A percentile compares a stretch with the other conserved stretches of the same genome.
Conservation (phyloP, 768 basidiomycete species). For the Leccinum obscurum region DNA sequence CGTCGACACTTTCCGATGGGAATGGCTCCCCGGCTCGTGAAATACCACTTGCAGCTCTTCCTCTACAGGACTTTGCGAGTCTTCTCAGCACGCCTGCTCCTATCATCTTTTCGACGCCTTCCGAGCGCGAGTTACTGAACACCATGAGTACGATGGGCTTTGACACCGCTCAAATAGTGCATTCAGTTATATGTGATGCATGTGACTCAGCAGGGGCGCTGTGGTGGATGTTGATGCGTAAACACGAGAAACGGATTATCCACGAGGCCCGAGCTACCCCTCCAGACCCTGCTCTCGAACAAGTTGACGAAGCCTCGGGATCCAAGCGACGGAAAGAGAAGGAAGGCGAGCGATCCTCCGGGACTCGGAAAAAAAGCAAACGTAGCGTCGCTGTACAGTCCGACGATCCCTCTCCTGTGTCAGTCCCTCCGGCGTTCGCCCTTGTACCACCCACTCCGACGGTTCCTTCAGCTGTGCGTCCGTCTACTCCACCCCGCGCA, state of each 20-base stretch:
- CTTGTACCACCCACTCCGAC: conserved; percentile 82
- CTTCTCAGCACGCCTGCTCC: conserved; percentile 66
- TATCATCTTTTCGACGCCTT: conserved; percentile 82
- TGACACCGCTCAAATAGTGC: conserved; percentile 93
- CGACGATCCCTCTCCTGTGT: conserved; percentile 33
- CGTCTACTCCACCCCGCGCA: conserved; percentile 51
- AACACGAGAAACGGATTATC: conserved; percentile 60
- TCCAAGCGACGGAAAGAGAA: conserved; percentile 35
- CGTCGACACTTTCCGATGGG: conserved; percentile 76
- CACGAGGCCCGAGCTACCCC: conserved; percentile 34
- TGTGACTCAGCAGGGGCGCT: conserved; percentile 89
- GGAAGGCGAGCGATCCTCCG: conserved; percentile 21
- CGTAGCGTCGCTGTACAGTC: conserved; percentile 46
- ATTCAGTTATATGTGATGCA: conserved; percentile 87
- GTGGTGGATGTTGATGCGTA: conserved; percentile 96
- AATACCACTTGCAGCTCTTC: conserved; percentile 40
- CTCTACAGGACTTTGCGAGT: conserved; percentile 58
- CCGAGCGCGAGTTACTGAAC: conserved; percentile 81
- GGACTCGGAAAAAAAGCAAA: conserved; percentile 28
- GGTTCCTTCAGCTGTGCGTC: conserved; percentile 37
- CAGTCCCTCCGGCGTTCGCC: conserved; percentile 59
- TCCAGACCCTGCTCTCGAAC: conserved; percentile 21
- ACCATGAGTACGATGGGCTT: conserved; percentile 75
- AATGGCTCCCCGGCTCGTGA: conserved; percentile 51
- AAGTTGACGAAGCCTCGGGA: conserved; percentile 17